These are phyloP conservation scores for Phellinidium pouzarii DNA, from an alignment of 1,284 basidiomycete genomes.

Conservation along the genomic window DNA sequence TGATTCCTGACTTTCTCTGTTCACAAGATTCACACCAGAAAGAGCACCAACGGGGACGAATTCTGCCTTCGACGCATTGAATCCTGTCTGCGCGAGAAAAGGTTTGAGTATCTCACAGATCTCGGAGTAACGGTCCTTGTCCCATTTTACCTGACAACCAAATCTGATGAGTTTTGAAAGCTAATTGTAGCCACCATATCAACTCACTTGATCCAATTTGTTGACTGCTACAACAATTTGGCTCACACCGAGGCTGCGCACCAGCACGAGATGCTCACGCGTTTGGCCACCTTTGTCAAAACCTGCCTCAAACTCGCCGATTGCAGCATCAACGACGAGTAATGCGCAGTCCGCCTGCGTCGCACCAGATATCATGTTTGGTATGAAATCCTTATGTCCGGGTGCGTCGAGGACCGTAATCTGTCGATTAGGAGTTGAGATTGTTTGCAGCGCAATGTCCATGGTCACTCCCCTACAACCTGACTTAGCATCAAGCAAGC, in stretches of 20 bases:
- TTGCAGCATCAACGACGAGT: conserved; percentile 88
- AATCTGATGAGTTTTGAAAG: conserved; percentile 6
- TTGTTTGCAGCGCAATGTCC: conserved; percentile 86
- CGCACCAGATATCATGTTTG: conserved; percentile 98
- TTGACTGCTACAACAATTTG: conserved; percentile 93
- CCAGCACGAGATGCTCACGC: conserved; percentile 90
- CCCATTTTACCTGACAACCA: conserved; percentile 70
- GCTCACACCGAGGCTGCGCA: conserved; percentile 89
- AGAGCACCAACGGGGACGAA: conserved; percentile 92
- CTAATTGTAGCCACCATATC: neutral
- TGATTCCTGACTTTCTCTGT: conserved; percentile 42
- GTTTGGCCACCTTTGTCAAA: conserved; percentile 95
- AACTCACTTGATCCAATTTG: conserved; percentile 82
- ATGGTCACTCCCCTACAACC: conserved; percentile 86
- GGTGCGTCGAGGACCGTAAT: conserved; percentile 95
- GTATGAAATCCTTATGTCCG: conserved; percentile 95
- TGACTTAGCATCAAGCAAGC: conserved; percentile 3
- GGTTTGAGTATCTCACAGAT: conserved; percentile 71
- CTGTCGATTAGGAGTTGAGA: conserved; percentile 70
- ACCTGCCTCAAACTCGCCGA: conserved; percentile 93
- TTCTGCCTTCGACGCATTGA: conserved; percentile 67
- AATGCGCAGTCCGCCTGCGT: conserved; percentile 95
- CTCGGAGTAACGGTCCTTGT: conserved; percentile 76
- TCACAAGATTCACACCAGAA: conserved; percentile 80
- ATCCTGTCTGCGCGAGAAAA: conserved; percentile 87